phyloP scores from a whole-genome alignment of 2,329 filamentous ascomycete species.

The Neofusicoccum umdonicola region DNA sequence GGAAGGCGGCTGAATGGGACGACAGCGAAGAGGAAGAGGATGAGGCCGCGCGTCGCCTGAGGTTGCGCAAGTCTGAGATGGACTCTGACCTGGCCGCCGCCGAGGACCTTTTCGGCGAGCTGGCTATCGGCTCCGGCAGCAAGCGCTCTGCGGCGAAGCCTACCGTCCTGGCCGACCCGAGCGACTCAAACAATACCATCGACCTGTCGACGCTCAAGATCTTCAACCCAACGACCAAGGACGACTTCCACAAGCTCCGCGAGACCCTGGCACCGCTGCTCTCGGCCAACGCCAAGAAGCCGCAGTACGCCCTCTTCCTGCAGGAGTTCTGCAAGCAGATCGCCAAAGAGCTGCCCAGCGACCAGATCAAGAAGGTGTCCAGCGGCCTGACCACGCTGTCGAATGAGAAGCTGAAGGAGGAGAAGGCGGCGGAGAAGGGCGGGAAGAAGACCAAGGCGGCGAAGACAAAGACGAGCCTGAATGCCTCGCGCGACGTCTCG shows the following conservation, averaged over 20 bases:
- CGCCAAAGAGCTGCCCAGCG: constrained; percentile 80
- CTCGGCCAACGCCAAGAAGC: constrained; percentile 73
- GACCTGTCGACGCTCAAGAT: constrained; percentile 77
- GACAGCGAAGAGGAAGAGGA: constrained; percentile 65
- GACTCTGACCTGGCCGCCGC: constrained; percentile 87
- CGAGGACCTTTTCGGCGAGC: constrained; percentile 81
- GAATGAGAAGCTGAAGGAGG: constrained; percentile 98
- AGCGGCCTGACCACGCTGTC: constrained; percentile 82
- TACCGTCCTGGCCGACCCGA: constrained; percentile 66
- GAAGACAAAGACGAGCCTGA: constrained; percentile 87
- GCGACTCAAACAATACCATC: constrained; percentile 73
- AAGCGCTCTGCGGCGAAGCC: constrained; percentile 66
- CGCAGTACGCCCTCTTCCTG: constrained; percentile 85
- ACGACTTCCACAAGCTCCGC: constrained; percentile 78
- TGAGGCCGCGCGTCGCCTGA: constrained; percentile 68
- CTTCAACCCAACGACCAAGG: constrained; percentile 86
- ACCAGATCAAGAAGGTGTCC: constrained; percentile 95
- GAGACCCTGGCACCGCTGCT: constrained; percentile 78
- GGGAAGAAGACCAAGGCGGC: constrained; percentile 96
- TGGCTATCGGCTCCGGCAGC: constrained; percentile 67
- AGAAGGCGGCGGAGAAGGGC: constrained; percentile 90
- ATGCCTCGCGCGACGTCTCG: constrained; percentile 59
- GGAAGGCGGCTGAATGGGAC: constrained; percentile 55
- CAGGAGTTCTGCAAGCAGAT: constrained; percentile 89
- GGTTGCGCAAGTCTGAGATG: constrained; percentile 76